phyloP scores from a whole-genome alignment of 768 basidiomycete species.

The Pulveroboletus sp. region DNA sequence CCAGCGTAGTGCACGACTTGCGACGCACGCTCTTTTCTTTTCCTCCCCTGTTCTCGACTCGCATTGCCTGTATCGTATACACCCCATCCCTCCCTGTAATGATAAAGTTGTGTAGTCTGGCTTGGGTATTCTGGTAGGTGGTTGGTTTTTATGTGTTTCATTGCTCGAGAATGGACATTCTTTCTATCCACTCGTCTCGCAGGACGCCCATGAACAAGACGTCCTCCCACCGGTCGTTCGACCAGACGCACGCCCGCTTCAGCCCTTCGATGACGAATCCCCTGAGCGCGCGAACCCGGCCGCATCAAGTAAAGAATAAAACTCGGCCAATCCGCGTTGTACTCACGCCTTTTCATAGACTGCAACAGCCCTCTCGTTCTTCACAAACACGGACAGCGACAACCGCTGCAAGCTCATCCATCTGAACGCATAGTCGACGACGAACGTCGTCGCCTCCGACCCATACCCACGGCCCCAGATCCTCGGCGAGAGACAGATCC shows the following conservation, averaged over 20 bases:
- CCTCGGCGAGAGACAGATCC: conserved; percentile 27
- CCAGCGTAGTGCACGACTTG: neutral
- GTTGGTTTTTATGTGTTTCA: neutral
- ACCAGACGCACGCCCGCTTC: conserved; percentile 34
- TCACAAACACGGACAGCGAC: conserved; percentile 36
- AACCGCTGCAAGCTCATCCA: conserved; percentile 38
- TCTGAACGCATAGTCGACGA: conserved; percentile 38
- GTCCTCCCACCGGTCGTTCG: conserved; percentile 35
- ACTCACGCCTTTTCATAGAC: conserved; percentile 43
- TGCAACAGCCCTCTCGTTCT: conserved; percentile 35
- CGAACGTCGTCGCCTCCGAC: conserved; percentile 36
- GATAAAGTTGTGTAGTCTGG: neutral
- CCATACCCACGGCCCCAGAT: conserved; percentile 42
- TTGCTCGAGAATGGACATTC: conserved; percentile 18
- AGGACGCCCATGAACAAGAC: conserved; percentile 36
- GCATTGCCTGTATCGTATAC: conserved; percentile 8
- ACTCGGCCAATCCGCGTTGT: neutral
- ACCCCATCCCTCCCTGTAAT: conserved; percentile 8
- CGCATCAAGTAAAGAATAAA: conserved; percentile 3
- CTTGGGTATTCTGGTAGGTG: conserved; percentile 5
- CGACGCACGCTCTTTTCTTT: neutral
- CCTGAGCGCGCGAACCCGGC: conserved; percentile 12
- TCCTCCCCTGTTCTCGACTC: neutral
- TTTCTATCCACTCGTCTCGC: conserved; percentile 36
- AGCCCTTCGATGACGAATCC: conserved; percentile 39